Conservation (phyloP, 1,284 basidiomycete genomes). For the Ceratobasidium papillatum region DNA sequence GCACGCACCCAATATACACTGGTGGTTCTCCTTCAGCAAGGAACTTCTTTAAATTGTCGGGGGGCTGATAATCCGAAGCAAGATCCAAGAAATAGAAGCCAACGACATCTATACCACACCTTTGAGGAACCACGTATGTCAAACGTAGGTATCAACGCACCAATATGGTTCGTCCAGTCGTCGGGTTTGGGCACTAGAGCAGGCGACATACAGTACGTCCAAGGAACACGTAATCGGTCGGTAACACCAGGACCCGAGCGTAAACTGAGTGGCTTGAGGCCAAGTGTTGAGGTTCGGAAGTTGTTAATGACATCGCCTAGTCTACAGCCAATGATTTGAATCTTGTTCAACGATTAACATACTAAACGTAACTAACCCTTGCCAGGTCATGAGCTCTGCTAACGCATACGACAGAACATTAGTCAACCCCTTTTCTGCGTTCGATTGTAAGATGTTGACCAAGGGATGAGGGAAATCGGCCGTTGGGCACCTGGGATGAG, state of each 20-base stretch:
- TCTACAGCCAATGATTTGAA: conserved; percentile 51
- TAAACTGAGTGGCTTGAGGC: conserved; percentile 59
- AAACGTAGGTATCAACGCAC: conserved; percentile 51
- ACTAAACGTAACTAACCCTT: conserved; percentile 56
- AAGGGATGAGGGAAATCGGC: conserved; percentile 70
- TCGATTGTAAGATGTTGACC: conserved; percentile 63
- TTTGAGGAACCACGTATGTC: background rate
- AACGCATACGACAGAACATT: conserved; percentile 67
- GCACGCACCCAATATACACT: conserved; percentile 65
- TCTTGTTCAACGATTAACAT: background rate
- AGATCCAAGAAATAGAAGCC: conserved; percentile 71
- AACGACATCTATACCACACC: conserved; percentile 61
- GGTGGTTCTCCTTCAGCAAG: conserved; percentile 63
- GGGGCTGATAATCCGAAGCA: conserved; percentile 60
- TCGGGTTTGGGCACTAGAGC: conserved; percentile 68
- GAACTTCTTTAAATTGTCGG: conserved; percentile 59
- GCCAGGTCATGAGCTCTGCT: conserved; percentile 66
- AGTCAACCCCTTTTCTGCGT: conserved; percentile 61
- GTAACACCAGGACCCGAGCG: conserved; percentile 63
- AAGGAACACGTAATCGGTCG: conserved; percentile 69
- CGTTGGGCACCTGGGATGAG: conserved; percentile 59
- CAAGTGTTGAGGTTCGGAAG: conserved; percentile 63
- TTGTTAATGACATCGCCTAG: conserved; percentile 68
- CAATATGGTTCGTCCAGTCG: conserved; percentile 70
- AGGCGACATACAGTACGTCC: conserved; percentile 75